Evolutionary conservation across 2,329 filamentous ascomycete species (phyloP).

Genomic region (Fonsecaea erecta): DNA sequence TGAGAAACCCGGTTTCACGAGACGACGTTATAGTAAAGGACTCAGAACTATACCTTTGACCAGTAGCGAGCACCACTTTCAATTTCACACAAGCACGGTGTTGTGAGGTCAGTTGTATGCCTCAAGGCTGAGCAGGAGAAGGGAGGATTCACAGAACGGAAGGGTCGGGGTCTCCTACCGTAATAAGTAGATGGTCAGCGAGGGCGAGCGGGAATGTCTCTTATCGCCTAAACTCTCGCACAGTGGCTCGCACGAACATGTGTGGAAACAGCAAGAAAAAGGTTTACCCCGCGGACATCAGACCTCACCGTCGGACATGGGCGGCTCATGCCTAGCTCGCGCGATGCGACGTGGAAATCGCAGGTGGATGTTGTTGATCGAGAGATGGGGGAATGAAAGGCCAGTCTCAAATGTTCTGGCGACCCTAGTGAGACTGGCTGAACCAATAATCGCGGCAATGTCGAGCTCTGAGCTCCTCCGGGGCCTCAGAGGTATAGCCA

Average conservation of each 20-base stretch:
- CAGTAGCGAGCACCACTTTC: background rate
- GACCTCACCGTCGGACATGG: background rate
- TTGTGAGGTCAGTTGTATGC: background rate
- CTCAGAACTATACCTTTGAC: slow-evolving; percentile 7
- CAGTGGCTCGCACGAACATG: background rate
- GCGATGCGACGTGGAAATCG: background rate
- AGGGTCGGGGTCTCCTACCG: slow-evolving; percentile 17
- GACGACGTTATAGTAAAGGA: background rate
- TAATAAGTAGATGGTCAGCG: slow-evolving; percentile 19
- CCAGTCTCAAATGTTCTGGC: background rate
- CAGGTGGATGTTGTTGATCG: background rate
- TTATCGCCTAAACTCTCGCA: slow-evolving; percentile 1
- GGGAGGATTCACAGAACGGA: background rate
- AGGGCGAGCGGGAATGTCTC: slow-evolving; percentile 6
- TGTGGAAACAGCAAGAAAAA: background rate
- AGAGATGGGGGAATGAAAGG: background rate
- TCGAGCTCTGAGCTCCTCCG: background rate
- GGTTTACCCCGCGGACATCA: background rate
- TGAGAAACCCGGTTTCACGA: background rate
- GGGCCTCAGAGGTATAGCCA: background rate
- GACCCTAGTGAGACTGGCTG: background rate
- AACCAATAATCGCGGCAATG: background rate
- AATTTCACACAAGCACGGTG: background rate
- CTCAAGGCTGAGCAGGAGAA: slow-evolving; percentile 12
- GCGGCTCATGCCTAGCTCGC: background rate